Base-by-base conservation (phyloP, 805 yeast species). In the Sugiyamaella smithiae region DNA sequence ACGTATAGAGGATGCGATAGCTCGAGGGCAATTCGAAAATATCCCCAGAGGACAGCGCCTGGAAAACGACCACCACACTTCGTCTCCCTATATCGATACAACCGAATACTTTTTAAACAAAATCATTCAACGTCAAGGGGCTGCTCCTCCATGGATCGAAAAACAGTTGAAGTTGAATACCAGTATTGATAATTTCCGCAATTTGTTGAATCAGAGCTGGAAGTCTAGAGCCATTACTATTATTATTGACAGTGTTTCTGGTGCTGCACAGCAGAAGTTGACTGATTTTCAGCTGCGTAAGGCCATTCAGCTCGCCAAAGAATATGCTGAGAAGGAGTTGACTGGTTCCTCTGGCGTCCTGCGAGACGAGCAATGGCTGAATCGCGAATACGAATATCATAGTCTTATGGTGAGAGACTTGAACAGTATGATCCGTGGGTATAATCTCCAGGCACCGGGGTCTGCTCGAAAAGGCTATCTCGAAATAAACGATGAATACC, bases 131-230 rank as follows among this genome's bases (percentile, higher is more conserved):
- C 76, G 78, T 37, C 96, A 89, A 64, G 89, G 87, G 43, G 81
- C 87, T 0, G 69, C 81, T 8, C 96, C 96, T 0, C 95, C 95
- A 0, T 89, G 97, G 97, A 83, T 89, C 31, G 95, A 88, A 57
- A 82, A 78, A 48, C 93, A 86, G 63, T 71, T 77, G 16, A 73
- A 78, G 1, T 78, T 84, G 3, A 74, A 76, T 37, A 51, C 58
- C 1, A 77, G 76, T 31, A 71, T 85, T 6, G 61, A 57, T 2
- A 59, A 59, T 0, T 80, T 86, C 46, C 65, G 89, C 45, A 52
- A 56, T 0, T 71, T 71, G 53, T 48, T 46, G 55, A 20, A 55
- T 60, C 33, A 40, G 8, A 28, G 28, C 9, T 55, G 54, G 50
- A 11, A 16, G 29, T 14, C 46, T 5, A 47, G 36, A 32, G 51